Conservation (phyloP, 768 basidiomycete genomes). For the Lactarius sp. region DNA sequence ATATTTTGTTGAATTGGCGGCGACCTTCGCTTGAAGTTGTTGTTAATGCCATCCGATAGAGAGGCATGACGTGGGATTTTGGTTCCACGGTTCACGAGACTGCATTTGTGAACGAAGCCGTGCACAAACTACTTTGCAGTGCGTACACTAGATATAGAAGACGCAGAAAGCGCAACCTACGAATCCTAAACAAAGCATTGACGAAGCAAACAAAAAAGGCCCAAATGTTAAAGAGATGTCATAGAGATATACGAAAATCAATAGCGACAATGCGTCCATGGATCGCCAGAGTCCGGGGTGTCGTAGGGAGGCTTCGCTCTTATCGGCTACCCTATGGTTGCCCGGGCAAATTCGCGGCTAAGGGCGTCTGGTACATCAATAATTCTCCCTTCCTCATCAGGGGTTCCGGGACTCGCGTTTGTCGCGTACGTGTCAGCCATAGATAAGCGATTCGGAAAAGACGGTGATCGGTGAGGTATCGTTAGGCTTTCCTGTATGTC, state of each 20-base stretch:
- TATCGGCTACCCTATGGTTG: slow-evolving; percentile 20
- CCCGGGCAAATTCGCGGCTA: not conserved
- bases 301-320: not conserved
- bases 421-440: not conserved
- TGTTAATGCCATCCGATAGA: not conserved
- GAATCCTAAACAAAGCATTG: not conserved
- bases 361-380: not conserved
- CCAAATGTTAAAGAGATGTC: not conserved
- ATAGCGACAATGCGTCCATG: slow-evolving; percentile 2
- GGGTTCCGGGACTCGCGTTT: not conserved
- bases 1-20: not conserved
- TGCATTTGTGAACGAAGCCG: not conserved
- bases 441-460: slow-evolving; percentile 10
- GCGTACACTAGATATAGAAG: not conserved
- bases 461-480: not conserved
- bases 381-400: slow-evolving; percentile 22
- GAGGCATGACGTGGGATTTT: not conserved
- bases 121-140: not conserved
- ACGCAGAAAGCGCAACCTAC: not conserved
- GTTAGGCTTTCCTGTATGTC: not conserved
- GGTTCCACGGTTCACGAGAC: no score
- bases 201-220: not conserved
- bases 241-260: not conserved
- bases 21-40: not conserved
- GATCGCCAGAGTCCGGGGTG: not conserved